phyloP scores from a whole-genome alignment of 148 eudicot species.

The Mesembryanthemum crystallinum region DNA sequence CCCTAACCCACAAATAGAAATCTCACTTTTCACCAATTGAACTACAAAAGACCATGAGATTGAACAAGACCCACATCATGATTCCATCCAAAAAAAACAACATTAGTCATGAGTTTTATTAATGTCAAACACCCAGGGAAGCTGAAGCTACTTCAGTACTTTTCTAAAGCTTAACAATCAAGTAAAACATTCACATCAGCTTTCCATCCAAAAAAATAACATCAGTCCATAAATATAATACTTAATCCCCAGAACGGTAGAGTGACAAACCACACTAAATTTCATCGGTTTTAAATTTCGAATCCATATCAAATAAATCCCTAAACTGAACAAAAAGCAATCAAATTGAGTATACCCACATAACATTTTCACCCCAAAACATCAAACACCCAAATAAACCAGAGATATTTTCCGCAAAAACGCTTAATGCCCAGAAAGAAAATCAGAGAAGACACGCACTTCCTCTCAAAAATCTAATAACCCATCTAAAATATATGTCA shows the following conservation, averaged over 20 bases:
- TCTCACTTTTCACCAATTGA: too few species aligned
- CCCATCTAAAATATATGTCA: too few species aligned
- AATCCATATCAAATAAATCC: too few species aligned
- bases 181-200: too few species aligned
- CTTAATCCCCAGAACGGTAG: not conserved
- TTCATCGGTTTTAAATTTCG: too few species aligned
- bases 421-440: not conserved
- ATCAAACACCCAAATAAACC: not conserved
- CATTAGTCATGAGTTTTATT: not conserved
- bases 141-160: not conserved
- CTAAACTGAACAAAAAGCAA: not conserved
- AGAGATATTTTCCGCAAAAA: not conserved
- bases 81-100: not conserved
- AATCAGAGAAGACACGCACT: not conserved
- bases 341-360: constrained; percentile 10
- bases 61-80: constrained; percentile 11
- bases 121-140: not conserved
- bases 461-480: too few species aligned
- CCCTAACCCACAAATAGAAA: too few species aligned
- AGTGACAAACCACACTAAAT: not conserved
- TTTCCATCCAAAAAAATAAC: too few species aligned
- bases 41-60: not conserved
- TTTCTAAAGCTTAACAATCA: not conserved
- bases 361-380: not conserved
- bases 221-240: too few species aligned